Percentiles rank a stretch among this genome's conserved stretches.
phyloP scores from a whole-genome alignment of 2,329 filamentous ascomycete species.

The Amphichorda felina region DNA sequence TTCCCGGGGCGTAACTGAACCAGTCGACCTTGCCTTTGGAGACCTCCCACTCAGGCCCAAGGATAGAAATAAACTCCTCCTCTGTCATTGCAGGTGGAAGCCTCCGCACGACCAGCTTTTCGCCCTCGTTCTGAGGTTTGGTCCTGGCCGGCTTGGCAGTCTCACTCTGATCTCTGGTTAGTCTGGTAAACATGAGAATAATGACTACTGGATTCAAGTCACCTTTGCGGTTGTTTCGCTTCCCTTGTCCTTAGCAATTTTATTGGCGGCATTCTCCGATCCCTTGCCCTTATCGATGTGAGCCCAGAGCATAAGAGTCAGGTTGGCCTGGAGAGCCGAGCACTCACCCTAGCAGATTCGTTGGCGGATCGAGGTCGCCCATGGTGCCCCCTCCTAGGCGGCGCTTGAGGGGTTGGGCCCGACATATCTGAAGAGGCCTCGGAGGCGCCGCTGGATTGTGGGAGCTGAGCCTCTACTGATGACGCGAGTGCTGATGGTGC shows the following conservation, averaged over 20 bases:
- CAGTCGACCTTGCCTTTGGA: constrained; percentile 80
- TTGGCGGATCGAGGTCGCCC: constrained; percentile 1
- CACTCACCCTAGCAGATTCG: constrained; percentile 1
- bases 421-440: not conserved
- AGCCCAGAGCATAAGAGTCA: not conserved
- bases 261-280: not conserved
- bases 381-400: not conserved
- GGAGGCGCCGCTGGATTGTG: not conserved
- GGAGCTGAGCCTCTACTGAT: too few relatives aligned
- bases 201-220: not conserved
- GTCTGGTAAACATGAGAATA: not conserved
- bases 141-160: constrained; percentile 14
- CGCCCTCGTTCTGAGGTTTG: constrained; percentile 34
- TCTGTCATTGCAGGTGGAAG: constrained; percentile 78
- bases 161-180: not conserved
- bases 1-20: constrained; percentile 54
- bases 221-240: constrained; percentile 1
- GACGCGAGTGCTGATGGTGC: too few relatives aligned
- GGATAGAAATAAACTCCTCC: constrained; percentile 56
- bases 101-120: constrained; percentile 77
- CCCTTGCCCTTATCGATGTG: not conserved
- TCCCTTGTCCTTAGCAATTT: not conserved
- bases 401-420: not conserved
- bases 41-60: constrained; percentile 72
- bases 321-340: not conserved